Percentiles rank a stretch among this genome's conserved stretches.
Evolutionary conservation across 768 basidiomycete species (phyloP).

Genomic region (Leccinellum rugosiceps): DNA sequence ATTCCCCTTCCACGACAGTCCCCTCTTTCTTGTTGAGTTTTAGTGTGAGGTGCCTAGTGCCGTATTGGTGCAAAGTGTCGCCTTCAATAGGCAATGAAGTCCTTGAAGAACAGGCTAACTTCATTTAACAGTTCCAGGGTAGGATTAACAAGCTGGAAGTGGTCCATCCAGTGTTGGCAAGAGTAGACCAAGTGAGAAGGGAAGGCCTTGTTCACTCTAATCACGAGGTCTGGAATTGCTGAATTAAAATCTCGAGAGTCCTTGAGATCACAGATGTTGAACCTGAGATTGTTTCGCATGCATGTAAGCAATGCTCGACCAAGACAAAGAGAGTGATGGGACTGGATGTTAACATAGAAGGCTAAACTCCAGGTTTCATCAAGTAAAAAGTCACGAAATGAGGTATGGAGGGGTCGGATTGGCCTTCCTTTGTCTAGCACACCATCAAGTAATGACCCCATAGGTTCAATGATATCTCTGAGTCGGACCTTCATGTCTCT

Average conservation of each 20-base stretch:
- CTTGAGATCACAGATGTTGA: neutral
- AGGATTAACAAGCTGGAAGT: neutral
- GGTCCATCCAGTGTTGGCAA: neutral
- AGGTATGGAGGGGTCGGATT: neutral
- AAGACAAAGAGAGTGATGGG: neutral
- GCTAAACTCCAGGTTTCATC: neutral
- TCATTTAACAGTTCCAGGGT: neutral
- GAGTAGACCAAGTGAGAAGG: neutral
- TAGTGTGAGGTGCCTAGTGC: too few species aligned
- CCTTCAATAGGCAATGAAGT: neutral
- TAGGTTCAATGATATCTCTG: neutral
- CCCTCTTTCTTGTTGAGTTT: too few species aligned
- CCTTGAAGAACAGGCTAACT: neutral
- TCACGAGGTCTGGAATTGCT: neutral
- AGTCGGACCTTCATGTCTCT: neutral
- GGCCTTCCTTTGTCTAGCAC: neutral
- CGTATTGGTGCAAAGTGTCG: too few species aligned
- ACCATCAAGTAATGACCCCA: neutral
- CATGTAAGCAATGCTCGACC: neutral
- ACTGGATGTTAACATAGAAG: neutral
- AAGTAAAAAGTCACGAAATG: neutral
- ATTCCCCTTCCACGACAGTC: too few species aligned
- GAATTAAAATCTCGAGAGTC: neutral
- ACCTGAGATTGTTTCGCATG: neutral
- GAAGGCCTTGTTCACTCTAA: neutral